phyloP scores from a whole-genome alignment of 129 eudicot genomes.

The Ambrosia artemisiifolia region DNA sequence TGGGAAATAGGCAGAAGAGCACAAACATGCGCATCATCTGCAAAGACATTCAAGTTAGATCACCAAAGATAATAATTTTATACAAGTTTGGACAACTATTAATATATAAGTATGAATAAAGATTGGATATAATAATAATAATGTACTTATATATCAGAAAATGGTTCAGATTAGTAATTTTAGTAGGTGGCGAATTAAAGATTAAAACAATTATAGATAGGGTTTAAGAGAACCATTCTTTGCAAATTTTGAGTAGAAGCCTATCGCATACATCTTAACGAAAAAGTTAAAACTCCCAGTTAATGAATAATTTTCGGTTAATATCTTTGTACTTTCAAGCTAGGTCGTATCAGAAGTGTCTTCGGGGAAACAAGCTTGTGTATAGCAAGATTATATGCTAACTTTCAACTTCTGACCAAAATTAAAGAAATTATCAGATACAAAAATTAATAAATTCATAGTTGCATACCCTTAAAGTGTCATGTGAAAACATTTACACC shows the following conservation, averaged over 20 bases:
- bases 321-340: too few species aligned
- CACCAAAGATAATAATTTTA: too few species aligned
- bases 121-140: not conserved
- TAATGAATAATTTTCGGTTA: too few species aligned
- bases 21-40: conserved; percentile 67
- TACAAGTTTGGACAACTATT: not conserved
- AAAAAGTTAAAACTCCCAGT: too few species aligned
- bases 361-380: not conserved
- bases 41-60: conserved; percentile 28
- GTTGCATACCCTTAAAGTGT: not conserved
- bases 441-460: not conserved
- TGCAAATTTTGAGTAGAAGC: too few species aligned
- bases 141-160: not conserved
- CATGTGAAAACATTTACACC: conserved; percentile 33
- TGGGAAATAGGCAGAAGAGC: not conserved
- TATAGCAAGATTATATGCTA: not conserved
- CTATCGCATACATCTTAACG: too few species aligned
- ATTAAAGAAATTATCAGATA: not conserved
- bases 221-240: too few species aligned
- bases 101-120: not conserved
- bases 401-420: conserved; percentile 4
- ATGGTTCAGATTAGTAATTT: not conserved
- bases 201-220: too few species aligned
- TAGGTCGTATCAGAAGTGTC: not conserved
- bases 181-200: too few species aligned